phyloP scores from a whole-genome alignment of 192 early-diverging fungal genomes.

The Backusella tuberculispora region DNA sequence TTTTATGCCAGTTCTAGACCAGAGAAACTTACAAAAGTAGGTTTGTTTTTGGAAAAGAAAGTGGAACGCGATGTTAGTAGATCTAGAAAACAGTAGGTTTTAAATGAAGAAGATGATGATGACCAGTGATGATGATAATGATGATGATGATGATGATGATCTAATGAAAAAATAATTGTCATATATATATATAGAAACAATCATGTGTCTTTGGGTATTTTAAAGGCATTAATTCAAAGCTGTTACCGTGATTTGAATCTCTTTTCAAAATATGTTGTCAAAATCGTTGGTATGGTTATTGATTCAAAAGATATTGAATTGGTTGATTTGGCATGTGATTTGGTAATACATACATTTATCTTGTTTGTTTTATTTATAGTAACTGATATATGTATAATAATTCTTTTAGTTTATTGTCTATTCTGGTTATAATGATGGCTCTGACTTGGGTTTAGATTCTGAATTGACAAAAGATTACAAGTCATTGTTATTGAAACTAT shows the following conservation, averaged over 20 bases:
- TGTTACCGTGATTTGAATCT: slow-evolving; percentile 79
- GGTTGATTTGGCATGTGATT: slow-evolving; percentile 57
- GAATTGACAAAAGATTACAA: slow-evolving; percentile 62
- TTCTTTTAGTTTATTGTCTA: slow-evolving; percentile 79
- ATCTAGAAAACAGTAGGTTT: slow-evolving; percentile 62
- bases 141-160: neutral
- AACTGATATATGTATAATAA: slow-evolving; percentile 15
- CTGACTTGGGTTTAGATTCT: slow-evolving; percentile 69
- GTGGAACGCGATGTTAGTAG: slow-evolving; percentile 67
- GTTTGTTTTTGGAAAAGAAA: slow-evolving; percentile 76
- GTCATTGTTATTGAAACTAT: slow-evolving; percentile 57
- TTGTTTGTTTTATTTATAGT: slow-evolving; percentile 7
- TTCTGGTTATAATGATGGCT: slow-evolving; percentile 69
- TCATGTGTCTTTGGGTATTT: slow-evolving; percentile 73
- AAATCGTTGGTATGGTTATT: slow-evolving; percentile 62
- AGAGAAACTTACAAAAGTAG: slow-evolving; percentile 90
- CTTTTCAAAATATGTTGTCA: slow-evolving; percentile 81
- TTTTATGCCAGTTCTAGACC: slow-evolving; percentile 89
- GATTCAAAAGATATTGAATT: slow-evolving; percentile 62
- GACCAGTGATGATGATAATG: neutral
- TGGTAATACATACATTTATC: slow-evolving; percentile 44
- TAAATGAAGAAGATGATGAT: neutral
- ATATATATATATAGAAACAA: slow-evolving; percentile 52
- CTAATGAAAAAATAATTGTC: neutral
- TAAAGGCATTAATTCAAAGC: slow-evolving; percentile 67